Conservation (phyloP, 164 flowering plant species). For the Stephania yunnanensis region DNA sequence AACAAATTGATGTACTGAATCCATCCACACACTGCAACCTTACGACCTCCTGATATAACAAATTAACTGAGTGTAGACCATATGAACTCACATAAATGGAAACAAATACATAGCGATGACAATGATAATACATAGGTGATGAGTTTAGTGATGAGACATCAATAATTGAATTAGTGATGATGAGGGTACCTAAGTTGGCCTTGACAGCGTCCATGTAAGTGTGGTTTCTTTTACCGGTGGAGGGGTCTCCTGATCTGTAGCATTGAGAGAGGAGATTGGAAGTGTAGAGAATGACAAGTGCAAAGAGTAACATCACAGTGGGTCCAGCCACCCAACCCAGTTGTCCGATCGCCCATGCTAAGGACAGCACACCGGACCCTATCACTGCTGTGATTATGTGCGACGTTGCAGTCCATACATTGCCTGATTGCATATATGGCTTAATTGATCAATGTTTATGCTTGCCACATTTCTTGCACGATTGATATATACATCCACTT, state of each 20-base stretch:
- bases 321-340: slow-evolving; percentile 74
- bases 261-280: slow-evolving; percentile 46
- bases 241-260: slow-evolving; percentile 48
- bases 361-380: slow-evolving; percentile 57
- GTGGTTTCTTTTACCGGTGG: slow-evolving; percentile 47
- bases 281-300: slow-evolving; percentile 44
- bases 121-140: too few species aligned
- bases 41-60: slow-evolving; percentile 31
- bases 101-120: too few species aligned
- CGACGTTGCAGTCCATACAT: slow-evolving; percentile 46
- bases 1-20: slow-evolving; percentile 59
- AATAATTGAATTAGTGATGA: too few species aligned
- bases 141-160: too few species aligned
- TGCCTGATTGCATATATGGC: slow-evolving; percentile 26
- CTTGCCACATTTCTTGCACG: too few species aligned
- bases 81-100: too few species aligned
- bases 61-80: too few species aligned
- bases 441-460: too few species aligned
- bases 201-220: slow-evolving; percentile 65
- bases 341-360: slow-evolving; percentile 63
- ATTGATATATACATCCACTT: too few species aligned
- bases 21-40: slow-evolving; percentile 49
- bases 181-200: slow-evolving; percentile 38
- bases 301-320: slow-evolving; percentile 35
- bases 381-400: slow-evolving; percentile 60